Percentiles rank a stretch among this genome's conserved stretches.
Conservation (phyloP, 75 land plant species). For the Pinus tabuliformis region DNA sequence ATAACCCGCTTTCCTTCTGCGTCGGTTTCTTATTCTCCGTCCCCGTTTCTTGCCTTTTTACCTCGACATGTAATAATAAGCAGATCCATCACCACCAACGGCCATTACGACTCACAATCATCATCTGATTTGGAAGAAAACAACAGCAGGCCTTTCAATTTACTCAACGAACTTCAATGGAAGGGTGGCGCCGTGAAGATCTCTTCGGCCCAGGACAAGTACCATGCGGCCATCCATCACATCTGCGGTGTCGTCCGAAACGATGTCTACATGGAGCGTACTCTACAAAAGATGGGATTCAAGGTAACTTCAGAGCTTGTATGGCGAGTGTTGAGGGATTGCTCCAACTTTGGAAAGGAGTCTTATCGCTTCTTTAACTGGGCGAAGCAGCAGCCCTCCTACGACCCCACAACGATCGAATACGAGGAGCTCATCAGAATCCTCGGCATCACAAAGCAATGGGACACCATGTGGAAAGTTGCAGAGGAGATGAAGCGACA, state of each 20-base stretch:
- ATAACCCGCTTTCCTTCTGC: too few relatives aligned
- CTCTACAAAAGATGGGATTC: conserved; percentile 40
- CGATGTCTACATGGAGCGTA: conserved; percentile 61
- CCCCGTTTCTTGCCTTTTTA: too few relatives aligned
- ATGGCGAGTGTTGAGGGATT: conserved; percentile 52
- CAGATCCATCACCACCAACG: too few relatives aligned
- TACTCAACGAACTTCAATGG: background rate
- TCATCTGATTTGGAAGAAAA: too few relatives aligned
- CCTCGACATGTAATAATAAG: too few relatives aligned
- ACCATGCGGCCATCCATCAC: conserved; percentile 56
- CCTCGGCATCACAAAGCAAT: conserved; percentile 28
- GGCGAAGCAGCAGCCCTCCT: conserved; percentile 38
- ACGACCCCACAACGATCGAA: conserved; percentile 49
- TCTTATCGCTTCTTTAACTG: conserved; percentile 72
- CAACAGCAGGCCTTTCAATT: too few relatives aligned
- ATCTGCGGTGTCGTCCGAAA: conserved; percentile 50
- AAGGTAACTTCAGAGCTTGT: conserved; percentile 48
- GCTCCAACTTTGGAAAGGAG: conserved; percentile 21
- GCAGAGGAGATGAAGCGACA: conserved; percentile 21
- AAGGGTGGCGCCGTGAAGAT: background rate
- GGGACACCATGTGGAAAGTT: conserved; percentile 50
- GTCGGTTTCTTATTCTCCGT: too few relatives aligned
- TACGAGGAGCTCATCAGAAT: conserved; percentile 38
- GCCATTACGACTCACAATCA: too few relatives aligned
- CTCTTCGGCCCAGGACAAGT: conserved; percentile 1